phyloP scores from a whole-genome alignment of 148 eudicot genomes.

The Bassia scoparia region DNA sequence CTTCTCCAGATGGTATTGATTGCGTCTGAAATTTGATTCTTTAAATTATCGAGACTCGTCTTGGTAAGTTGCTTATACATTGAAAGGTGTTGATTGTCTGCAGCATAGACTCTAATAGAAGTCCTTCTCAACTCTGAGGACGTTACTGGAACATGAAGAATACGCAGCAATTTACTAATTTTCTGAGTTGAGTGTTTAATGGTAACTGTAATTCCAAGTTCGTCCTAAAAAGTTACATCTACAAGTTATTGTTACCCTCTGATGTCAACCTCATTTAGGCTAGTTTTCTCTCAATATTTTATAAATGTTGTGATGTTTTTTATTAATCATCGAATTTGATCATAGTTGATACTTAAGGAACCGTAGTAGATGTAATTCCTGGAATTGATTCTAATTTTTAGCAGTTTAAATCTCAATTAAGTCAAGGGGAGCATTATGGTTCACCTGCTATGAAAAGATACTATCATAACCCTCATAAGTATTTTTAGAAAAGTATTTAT shows the following conservation, averaged over 20 bases:
- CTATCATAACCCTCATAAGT: too few species aligned
- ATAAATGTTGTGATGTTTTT: too few species aligned
- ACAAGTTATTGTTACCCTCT: neutral
- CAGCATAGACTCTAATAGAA: slow-evolving; percentile 46
- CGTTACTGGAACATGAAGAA: slow-evolving; percentile 3
- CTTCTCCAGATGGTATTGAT: slow-evolving; percentile 37
- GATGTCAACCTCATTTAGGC: neutral
- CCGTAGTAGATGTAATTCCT: too few species aligned
- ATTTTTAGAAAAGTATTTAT: too few species aligned
- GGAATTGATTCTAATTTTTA: too few species aligned
- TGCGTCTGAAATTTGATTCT: neutral
- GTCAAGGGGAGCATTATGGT: too few species aligned
- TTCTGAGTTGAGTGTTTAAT: neutral
- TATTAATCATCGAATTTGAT: too few species aligned
- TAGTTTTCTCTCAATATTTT: neutral
- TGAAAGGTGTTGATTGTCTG: slow-evolving; percentile 7
- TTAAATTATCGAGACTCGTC: neutral
- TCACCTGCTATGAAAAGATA: too few species aligned
- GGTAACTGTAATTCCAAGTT: neutral
- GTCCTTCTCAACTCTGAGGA: slow-evolving; percentile 31
- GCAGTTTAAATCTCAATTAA: too few species aligned
- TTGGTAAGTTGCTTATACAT: neutral
- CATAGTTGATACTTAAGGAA: neutral
- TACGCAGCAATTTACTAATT: neutral
- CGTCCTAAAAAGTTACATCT: neutral